Evolutionary conservation across 306 rosid genomes (phyloP).

Genomic region (Begonia fuchsioides): DNA sequence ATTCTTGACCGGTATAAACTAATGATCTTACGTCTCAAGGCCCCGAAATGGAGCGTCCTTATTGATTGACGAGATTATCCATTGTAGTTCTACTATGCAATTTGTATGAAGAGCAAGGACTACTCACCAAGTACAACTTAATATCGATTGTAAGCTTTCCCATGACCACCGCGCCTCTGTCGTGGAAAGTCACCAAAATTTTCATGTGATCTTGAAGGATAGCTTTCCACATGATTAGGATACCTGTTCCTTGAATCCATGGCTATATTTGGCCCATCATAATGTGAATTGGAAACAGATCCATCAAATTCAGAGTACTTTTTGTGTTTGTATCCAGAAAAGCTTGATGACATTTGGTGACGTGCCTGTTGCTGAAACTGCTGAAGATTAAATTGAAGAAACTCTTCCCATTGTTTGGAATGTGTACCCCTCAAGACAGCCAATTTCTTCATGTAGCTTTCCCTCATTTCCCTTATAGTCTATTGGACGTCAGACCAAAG

Average conservation of each 20-base stretch:
- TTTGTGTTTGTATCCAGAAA: constrained; percentile 56
- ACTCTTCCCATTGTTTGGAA: constrained; percentile 75
- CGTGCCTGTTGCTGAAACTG: constrained; percentile 63
- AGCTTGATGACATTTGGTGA: constrained; percentile 56
- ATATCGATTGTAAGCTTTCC: constrained; percentile 68
- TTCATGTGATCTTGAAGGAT: constrained; percentile 57
- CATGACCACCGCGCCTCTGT: constrained; percentile 63
- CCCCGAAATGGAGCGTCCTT: not conserved
- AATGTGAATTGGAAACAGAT: constrained; percentile 40
- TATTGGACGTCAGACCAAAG: constrained; percentile 19
- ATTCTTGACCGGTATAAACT: constrained; percentile 5
- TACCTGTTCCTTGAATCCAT: constrained; percentile 68
- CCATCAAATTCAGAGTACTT: constrained; percentile 57
- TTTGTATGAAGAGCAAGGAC: constrained; percentile 25
- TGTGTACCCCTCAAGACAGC: constrained; percentile 52
- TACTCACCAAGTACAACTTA: constrained; percentile 69
- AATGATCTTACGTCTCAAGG: not conserved
- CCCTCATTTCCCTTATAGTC: constrained; percentile 75
- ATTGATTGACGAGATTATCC: constrained; percentile 1
- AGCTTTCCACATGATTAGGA: constrained; percentile 43
- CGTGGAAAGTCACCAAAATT: constrained; percentile 61
- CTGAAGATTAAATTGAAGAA: constrained; percentile 67
- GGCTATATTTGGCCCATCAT: constrained; percentile 38
- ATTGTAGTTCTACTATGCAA: constrained; percentile 9
- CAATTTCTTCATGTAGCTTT: constrained; percentile 68